These are phyloP conservation scores for Pinus taeda DNA, from an alignment of 75 land plant species.

Conservation along the genomic window DNA sequence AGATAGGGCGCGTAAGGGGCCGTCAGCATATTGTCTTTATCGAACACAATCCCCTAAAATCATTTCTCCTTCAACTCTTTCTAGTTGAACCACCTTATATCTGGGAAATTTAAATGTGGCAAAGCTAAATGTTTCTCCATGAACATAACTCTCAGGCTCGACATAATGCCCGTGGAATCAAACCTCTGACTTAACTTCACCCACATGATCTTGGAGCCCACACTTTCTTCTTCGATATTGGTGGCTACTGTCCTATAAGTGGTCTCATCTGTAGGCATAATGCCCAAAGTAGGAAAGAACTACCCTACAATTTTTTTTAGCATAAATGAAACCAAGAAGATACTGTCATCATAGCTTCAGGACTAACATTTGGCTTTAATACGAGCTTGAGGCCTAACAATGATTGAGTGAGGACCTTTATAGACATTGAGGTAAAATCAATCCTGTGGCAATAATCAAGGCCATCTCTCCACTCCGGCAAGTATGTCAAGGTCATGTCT, in stretches of 20 bases:
- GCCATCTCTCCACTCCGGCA: too few species aligned
- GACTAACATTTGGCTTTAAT: too few species aligned
- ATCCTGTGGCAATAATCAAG: too few species aligned
- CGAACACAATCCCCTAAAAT: constrained; percentile 89
- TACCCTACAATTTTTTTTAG: too few species aligned
- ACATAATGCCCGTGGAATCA: constrained; percentile 61
- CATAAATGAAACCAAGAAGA: too few species aligned
- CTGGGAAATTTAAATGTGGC: constrained; percentile 68
- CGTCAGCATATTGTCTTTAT: constrained; percentile 96
- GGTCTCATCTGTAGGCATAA: background rate
- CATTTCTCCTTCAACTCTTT: constrained; percentile 54
- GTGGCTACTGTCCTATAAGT: background rate
- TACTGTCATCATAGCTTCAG: too few species aligned
- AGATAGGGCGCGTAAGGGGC: constrained; percentile 69
- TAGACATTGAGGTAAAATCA: too few species aligned
- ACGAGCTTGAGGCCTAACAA: too few species aligned
- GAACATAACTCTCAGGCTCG: constrained; percentile 23
- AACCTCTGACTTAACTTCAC: constrained; percentile 63
- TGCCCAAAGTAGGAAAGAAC: too few species aligned
- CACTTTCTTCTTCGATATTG: background rate
- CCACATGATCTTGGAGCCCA: constrained; percentile 11
- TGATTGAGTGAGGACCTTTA: too few species aligned
- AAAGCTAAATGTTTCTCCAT: constrained; percentile 50
- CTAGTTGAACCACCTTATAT: constrained; percentile 86
- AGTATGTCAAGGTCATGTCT: too few species aligned